Conservation (phyloP, 768 basidiomycete species). For the Russula vinacea region DNA sequence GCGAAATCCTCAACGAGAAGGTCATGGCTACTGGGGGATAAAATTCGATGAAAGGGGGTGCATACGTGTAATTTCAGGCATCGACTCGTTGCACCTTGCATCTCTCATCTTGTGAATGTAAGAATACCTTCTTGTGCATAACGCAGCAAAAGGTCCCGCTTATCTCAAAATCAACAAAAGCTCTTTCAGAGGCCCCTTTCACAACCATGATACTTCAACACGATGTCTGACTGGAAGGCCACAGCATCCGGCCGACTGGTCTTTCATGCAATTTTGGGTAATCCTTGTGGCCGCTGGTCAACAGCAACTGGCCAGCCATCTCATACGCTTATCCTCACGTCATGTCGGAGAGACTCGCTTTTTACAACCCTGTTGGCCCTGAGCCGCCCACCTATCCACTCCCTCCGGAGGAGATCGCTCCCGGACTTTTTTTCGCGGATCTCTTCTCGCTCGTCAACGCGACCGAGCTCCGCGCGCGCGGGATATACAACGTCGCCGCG, state of each 20-base stretch:
- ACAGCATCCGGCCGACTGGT: neutral
- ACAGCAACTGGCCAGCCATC: neutral
- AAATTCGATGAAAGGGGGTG: too few relatives aligned
- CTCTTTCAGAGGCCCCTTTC: neutral
- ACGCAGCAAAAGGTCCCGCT: too few relatives aligned
- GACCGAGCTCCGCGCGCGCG: conserved; percentile 4
- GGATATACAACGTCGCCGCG: conserved; percentile 22
- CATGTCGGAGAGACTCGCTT: conserved; percentile 18
- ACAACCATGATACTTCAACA: neutral
- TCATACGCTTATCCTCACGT: neutral
- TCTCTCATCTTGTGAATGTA: too few relatives aligned
- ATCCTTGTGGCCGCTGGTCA: neutral
- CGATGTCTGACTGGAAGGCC: neutral
- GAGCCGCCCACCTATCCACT: conserved; percentile 23
- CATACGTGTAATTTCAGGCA: too few relatives aligned
- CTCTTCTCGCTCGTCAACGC: conserved; percentile 25
- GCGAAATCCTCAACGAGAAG: too few relatives aligned
- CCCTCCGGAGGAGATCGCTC: conserved; percentile 20
- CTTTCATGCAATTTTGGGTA: neutral
- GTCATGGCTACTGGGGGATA: too few relatives aligned
- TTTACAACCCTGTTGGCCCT: conserved; percentile 11
- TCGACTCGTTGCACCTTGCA: too few relatives aligned
- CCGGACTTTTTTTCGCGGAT: conserved; percentile 23
- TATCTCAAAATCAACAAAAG: neutral
- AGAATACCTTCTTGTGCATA: too few relatives aligned